These are phyloP conservation scores for Cutaneotrichosporon cavernicola DNA, from an alignment of 1,284 basidiomycete genomes.

Conservation along the genomic window DNA sequence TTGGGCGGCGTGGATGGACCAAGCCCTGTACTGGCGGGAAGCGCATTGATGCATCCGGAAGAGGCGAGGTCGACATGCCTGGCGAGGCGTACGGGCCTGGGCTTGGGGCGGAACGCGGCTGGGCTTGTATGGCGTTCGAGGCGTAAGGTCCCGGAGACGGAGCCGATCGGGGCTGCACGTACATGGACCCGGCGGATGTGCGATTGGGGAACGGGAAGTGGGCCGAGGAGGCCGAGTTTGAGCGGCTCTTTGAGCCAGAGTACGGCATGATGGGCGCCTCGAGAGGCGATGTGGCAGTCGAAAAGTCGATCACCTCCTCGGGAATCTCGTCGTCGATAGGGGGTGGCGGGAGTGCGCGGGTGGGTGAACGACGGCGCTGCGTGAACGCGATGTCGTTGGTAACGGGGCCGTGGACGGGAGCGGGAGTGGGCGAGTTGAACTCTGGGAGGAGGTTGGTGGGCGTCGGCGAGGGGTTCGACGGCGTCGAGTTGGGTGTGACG, in stretches of 20 bases:
- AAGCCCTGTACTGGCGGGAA: background rate
- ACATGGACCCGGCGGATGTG: background rate
- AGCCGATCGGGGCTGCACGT: background rate
- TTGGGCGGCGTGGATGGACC: background rate
- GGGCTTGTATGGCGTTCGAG: background rate
- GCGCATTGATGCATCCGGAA: constrained; percentile 1
- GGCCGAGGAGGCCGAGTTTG: background rate
- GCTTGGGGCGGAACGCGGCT: background rate
- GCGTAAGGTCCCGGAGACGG: background rate
- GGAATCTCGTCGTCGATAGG: constrained; percentile 3
- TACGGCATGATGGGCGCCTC: background rate
- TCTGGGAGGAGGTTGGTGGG: background rate
- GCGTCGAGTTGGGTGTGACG: constrained; percentile 9
- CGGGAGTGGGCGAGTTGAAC: background rate
- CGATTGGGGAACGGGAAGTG: background rate
- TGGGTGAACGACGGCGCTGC: background rate
- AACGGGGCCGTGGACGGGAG: background rate
- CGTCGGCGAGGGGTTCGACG: background rate
- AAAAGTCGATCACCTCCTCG: constrained; percentile 15
- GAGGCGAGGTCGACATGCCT: background rate
- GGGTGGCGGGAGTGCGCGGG: background rate
- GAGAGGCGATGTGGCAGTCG: background rate
- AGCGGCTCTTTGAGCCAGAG: background rate
- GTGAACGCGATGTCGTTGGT: background rate
- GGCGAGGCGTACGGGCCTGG: background rate